Base-by-base conservation (phyloP, 441 rosid genomes). In the Pelargonium citronellum region DNA sequence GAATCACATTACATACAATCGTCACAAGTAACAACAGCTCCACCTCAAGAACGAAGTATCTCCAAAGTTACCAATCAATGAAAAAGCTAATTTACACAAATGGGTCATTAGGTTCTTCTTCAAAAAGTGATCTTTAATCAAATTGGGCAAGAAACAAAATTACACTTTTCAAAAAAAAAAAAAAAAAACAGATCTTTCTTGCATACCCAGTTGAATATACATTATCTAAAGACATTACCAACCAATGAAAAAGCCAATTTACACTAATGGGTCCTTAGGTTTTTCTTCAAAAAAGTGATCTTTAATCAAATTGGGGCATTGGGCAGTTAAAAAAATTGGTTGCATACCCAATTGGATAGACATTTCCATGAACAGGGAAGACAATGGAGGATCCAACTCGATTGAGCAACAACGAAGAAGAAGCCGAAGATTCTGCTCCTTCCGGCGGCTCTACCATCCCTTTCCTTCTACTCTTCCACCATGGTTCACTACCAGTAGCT, bases 361-460 rank as follows among this genome's bases (percentile, higher is more conserved):
- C 68, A 46, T 71, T 64, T 16, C 68, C 68, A 55, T 63, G 8
- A 30, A 63, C 68, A 43, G 68, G 47, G 13, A 91, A 82, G 15
- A 89, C 84, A 66, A 89, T 61, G 73, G 97, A 89, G 60, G 95
- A 84, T n/a, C 77, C 83, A 72, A 79, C 81, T 76, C 83, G 77
- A 66, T 78, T 78, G 53, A 78, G 72, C 82, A 80, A 43, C 68
- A 67, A 68, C 4, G 80, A 64, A 22, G 81, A 83, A 1, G 87
- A 78, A 0, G 67, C 17, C 11, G 79, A 49, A 49, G 57, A 12
- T 15, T 24, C 64, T 27, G 62, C 62, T 11, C 30, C 30, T 9
- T 58, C 64, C 34, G 64, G 64, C 30, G 64, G 64, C 3, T 24
- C 34, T 2, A 58, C 64, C 64, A 8, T 22, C 64, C 64, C 64